A percentile compares a stretch with the other conserved stretches of the same genome.
phyloP scores from a whole-genome alignment of 352 stramenopile species.

The Pythium brassicae region DNA sequence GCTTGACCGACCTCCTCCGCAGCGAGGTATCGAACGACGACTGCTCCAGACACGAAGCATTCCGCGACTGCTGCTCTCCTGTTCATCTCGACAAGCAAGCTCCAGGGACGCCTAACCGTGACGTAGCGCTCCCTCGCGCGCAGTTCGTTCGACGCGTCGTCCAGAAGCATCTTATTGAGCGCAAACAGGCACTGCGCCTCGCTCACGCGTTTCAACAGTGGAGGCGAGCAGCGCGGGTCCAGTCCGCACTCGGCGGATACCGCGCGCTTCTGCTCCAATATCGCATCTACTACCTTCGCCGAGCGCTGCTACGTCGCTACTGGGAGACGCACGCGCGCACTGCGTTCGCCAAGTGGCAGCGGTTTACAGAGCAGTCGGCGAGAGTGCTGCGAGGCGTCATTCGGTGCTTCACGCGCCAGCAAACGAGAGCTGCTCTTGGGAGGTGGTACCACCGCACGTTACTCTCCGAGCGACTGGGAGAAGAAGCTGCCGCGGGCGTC shows the following conservation, averaged over 20 bases:
- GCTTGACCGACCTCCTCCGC: no score
- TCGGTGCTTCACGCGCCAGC: background rate
- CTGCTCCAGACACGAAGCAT: no score
- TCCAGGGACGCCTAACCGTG: background rate
- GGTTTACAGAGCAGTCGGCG: slow-evolving; percentile 1
- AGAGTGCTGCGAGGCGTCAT: background rate
- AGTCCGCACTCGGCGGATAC: background rate
- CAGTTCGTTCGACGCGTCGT: background rate
- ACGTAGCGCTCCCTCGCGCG: background rate
- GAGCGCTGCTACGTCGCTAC: slow-evolving; percentile 2
- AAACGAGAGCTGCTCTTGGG: background rate
- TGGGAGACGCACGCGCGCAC: slow-evolving; percentile 1
- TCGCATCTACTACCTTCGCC: slow-evolving; percentile 4
- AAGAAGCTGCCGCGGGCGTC: background rate
- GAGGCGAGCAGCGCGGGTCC: slow-evolving; percentile 1
- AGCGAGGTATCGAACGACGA: no score
- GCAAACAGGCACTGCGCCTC: background rate
- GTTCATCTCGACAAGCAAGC: background rate
- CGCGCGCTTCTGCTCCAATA: background rate
- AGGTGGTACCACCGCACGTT: slow-evolving; percentile 12
- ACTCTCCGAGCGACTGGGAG: slow-evolving; percentile 2
- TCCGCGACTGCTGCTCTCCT: background rate
- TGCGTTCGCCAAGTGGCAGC: slow-evolving; percentile 4
- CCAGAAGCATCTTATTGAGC: slow-evolving; percentile 1
- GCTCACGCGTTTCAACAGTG: background rate